Percentiles rank a stretch among this genome's conserved stretches.
These are phyloP conservation scores for Lepidopterella palustris DNA, from an alignment of 495 filamentous ascomycete genomes.

Conservation along the genomic window DNA sequence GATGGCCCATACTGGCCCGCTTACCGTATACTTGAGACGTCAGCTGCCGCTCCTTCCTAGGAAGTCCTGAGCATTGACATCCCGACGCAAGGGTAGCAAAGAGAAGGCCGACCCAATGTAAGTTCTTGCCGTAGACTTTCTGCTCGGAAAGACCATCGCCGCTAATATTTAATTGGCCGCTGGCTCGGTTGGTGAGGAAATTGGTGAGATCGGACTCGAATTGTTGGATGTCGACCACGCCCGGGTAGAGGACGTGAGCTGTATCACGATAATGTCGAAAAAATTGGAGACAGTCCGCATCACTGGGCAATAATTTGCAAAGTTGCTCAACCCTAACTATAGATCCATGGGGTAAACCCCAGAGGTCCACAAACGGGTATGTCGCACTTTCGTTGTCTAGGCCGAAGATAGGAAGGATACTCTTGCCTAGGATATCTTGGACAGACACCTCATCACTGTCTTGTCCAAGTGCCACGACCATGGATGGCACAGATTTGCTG, in stretches of 20 bases:
- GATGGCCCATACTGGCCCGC: slow-evolving; percentile 12
- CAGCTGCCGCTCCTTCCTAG: slow-evolving; percentile 47
- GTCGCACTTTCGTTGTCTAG: slow-evolving; percentile 70
- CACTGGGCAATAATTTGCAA: slow-evolving; percentile 58
- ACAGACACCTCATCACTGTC: slow-evolving; percentile 39
- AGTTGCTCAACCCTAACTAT: slow-evolving; percentile 59
- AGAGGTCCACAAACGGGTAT: slow-evolving; percentile 62
- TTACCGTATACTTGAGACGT: slow-evolving; percentile 51
- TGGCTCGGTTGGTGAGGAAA: slow-evolving; percentile 58
- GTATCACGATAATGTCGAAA: slow-evolving; percentile 67
- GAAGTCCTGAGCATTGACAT: slow-evolving; percentile 65
- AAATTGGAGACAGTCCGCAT: slow-evolving; percentile 49
- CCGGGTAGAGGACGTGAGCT: slow-evolving; percentile 67
- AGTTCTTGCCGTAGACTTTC: slow-evolving; percentile 46
- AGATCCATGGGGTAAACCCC: slow-evolving; percentile 55
- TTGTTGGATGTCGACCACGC: slow-evolving; percentile 57
- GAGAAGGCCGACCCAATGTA: slow-evolving; percentile 59
- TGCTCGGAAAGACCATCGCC: slow-evolving; percentile 40
- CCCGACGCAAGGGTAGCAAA: slow-evolving; percentile 71
- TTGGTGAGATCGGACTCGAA: slow-evolving; percentile 56
- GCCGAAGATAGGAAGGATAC: slow-evolving; percentile 68
- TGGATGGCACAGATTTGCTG: slow-evolving; percentile 47
- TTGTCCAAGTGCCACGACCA: slow-evolving; percentile 58
- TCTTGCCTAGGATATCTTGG: slow-evolving; percentile 53
- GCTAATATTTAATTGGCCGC: slow-evolving; percentile 42